phyloP scores from a whole-genome alignment of 306 rosid species.

The Elaeagnus macrophylla region DNA sequence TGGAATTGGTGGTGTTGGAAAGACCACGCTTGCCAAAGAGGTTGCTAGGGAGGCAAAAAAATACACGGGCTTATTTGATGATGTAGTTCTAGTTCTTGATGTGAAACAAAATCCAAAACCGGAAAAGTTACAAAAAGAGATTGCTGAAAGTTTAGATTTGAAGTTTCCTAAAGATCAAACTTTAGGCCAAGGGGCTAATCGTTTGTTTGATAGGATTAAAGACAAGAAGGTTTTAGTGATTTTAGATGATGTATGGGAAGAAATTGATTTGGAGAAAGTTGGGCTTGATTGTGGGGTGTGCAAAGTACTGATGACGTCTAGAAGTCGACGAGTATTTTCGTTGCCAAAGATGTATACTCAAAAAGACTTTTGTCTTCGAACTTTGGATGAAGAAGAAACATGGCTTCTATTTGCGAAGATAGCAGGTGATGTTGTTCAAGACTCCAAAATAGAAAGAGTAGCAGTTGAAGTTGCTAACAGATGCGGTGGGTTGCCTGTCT shows the following conservation, averaged over 20 bases:
- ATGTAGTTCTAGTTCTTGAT: no score
- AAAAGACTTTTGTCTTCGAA: neutral
- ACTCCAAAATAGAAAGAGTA: no score
- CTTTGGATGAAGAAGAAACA: neutral
- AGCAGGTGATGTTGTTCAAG: neutral
- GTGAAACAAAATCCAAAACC: neutral
- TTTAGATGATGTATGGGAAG: constrained; percentile 31
- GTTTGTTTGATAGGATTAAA: no score
- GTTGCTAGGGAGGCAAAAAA: neutral
- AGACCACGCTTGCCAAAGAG: neutral
- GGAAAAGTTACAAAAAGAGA: neutral
- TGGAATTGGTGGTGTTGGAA: neutral
- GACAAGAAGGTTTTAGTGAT: constrained; percentile 19
- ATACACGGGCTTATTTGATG: neutral
- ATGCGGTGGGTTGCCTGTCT: no score
- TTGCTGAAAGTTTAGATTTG: neutral
- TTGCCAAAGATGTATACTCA: neutral
- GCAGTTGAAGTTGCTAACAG: no score
- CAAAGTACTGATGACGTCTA: constrained; percentile 26
- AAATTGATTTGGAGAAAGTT: constrained; percentile 16
- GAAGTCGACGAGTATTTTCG: constrained; percentile 13
- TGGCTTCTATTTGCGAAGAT: neutral
- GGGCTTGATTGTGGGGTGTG: constrained; percentile 21
- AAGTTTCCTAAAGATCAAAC: neutral
- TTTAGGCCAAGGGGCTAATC: constrained; percentile 1